Conservation (phyloP, 2,329 filamentous ascomycete genomes). For the Microsporum canis region DNA sequence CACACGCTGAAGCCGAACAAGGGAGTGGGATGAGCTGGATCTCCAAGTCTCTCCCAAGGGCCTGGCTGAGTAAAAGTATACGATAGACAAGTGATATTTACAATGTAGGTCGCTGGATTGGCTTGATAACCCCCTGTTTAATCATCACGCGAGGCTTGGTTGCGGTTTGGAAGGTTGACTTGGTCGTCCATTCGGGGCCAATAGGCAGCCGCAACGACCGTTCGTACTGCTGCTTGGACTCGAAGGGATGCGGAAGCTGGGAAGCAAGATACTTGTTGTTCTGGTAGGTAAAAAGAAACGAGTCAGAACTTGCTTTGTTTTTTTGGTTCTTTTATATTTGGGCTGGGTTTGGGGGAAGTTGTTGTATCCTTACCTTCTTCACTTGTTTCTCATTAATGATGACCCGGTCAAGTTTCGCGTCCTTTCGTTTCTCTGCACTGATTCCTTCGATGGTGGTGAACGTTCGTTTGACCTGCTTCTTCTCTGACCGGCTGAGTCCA, state of each 20-base stretch:
- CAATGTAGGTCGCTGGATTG: slow-evolving; percentile 66
- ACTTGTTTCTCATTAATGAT: slow-evolving; percentile 86
- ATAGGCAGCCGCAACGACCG: slow-evolving; percentile 73
- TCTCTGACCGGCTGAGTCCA: slow-evolving; percentile 61
- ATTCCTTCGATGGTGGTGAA: slow-evolving; percentile 50
- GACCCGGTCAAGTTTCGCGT: slow-evolving; percentile 68
- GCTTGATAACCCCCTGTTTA: slow-evolving; percentile 80
- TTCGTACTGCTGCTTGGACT: slow-evolving; percentile 81
- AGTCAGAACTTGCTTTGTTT: neutral
- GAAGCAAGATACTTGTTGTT: slow-evolving; percentile 80
- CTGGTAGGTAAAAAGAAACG: slow-evolving; percentile 29
- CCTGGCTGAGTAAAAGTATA: neutral
- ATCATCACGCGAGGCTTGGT: slow-evolving; percentile 83
- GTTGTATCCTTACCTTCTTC: slow-evolving; percentile 60
- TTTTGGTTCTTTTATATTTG: slow-evolving; percentile 9
- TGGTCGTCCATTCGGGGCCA: slow-evolving; percentile 93
- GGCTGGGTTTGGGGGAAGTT: neutral
- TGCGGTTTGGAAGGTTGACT: slow-evolving; percentile 78
- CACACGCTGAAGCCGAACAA: neutral
- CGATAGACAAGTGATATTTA: slow-evolving; percentile 20
- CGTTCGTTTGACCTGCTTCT: slow-evolving; percentile 41
- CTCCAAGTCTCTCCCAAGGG: neutral
- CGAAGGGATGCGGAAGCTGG: slow-evolving; percentile 77
- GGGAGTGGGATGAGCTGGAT: neutral
- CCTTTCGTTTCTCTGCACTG: slow-evolving; percentile 64